phyloP scores from a whole-genome alignment of 805 yeast genomes.

The Starmerella potacharoeniae region DNA sequence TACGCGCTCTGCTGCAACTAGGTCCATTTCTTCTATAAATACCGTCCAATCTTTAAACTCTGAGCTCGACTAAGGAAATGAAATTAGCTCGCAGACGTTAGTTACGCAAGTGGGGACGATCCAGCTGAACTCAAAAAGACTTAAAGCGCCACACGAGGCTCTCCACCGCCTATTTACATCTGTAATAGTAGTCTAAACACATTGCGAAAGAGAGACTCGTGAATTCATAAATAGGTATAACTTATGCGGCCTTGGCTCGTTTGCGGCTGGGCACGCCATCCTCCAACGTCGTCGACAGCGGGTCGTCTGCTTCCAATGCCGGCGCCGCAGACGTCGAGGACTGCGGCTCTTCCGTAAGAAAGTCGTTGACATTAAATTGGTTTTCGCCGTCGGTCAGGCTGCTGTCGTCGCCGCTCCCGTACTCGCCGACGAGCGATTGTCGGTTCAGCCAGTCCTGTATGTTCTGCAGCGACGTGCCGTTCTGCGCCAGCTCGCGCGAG shows the following conservation, averaged over 20 bases:
- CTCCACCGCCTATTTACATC: too few relatives aligned
- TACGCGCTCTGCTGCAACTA: too few relatives aligned
- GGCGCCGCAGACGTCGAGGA: not conserved
- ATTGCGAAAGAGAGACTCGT: not conserved
- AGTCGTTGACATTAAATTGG: slow-evolving; percentile 23
- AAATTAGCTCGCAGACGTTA: too few relatives aligned
- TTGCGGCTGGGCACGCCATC: slow-evolving; percentile 8
- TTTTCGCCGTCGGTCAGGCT: slow-evolving; percentile 6
- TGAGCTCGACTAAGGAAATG: too few relatives aligned
- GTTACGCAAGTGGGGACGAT: too few relatives aligned
- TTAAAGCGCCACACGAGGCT: too few relatives aligned
- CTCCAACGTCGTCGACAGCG: not conserved
- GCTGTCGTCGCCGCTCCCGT: slow-evolving; percentile 1
- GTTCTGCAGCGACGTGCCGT: slow-evolving; percentile 14
- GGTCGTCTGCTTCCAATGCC: not conserved
- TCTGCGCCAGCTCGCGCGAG: slow-evolving; percentile 9
- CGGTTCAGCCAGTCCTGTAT: slow-evolving; percentile 18
- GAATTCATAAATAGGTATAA: slow-evolving; percentile 1
- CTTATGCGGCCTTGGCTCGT: slow-evolving; percentile 3
- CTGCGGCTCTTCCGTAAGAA: slow-evolving; percentile 13
- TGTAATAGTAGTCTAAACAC: too few relatives aligned
- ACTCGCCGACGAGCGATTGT: slow-evolving; percentile 5
- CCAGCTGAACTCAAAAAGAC: too few relatives aligned
- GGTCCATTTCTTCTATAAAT: too few relatives aligned
- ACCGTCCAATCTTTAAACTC: too few relatives aligned